Evolutionary conservation across 805 yeast species (phyloP).

Genomic region (Candida nanaspora): DNA sequence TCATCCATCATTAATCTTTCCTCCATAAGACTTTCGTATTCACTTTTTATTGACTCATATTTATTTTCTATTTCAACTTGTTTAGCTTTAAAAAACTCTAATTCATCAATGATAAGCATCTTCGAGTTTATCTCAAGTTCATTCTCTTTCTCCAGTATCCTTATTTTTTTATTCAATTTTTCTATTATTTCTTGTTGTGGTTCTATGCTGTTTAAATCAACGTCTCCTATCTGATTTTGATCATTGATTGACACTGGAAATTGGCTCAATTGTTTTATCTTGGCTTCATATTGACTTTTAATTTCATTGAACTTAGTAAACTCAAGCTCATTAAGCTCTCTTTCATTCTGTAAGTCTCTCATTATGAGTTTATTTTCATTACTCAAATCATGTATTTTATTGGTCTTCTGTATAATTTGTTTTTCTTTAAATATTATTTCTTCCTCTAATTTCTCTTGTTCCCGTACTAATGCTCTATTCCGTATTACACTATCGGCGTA

Average conservation of each 20-base stretch:
- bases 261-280: conserved; percentile 15
- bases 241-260: conserved; percentile 6
- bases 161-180: conserved; percentile 19
- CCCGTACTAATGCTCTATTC: conserved; percentile 23
- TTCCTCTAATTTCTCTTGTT: conserved; percentile 27
- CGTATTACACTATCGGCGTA: conserved; percentile 23
- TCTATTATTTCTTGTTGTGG: conserved; percentile 14
- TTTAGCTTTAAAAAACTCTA: conserved; percentile 40
- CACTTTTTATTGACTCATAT: conserved; percentile 20
- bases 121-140: conserved; percentile 49
- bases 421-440: conserved; percentile 25
- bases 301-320: conserved; percentile 21
- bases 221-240: not conserved
- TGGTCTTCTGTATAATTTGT: conserved; percentile 15
- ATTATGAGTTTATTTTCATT: conserved; percentile 17
- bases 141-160: conserved; percentile 39
- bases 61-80: conserved; percentile 19
- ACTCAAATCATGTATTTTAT: conserved; percentile 19
- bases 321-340: conserved; percentile 24
- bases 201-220: conserved; percentile 7
- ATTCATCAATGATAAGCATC: conserved; percentile 44
- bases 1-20: conserved; percentile 8
- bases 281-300: conserved; percentile 19
- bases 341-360: conserved; percentile 20
- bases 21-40: conserved; percentile 21